Evolutionary conservation across 805 yeast species (phyloP).

Genomic region (Wickerhamiella lipophila): DNA sequence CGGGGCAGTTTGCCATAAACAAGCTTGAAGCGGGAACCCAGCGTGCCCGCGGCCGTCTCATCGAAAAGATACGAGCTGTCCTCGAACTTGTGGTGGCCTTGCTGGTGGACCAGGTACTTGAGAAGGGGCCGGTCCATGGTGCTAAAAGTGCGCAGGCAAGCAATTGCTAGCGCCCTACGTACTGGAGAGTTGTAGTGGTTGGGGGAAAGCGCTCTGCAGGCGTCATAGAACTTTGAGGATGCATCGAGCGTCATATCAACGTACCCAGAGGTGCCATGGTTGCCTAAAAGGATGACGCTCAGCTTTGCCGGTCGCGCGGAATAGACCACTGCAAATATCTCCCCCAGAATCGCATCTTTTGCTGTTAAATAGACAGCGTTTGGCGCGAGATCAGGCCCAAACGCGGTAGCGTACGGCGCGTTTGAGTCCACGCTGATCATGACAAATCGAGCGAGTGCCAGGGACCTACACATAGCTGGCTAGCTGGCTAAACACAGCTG

Average conservation of each 20-base stretch:
- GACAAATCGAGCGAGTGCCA: too few relatives aligned
- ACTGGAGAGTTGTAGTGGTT: slow-evolving; percentile 43
- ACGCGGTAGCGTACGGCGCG: slow-evolving; percentile 26
- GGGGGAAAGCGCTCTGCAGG: slow-evolving; percentile 52
- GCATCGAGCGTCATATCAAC: slow-evolving; percentile 44
- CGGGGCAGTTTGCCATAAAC: slow-evolving; percentile 41
- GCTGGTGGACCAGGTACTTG: slow-evolving; percentile 8
- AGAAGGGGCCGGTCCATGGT: slow-evolving; percentile 32
- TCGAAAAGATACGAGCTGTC: slow-evolving; percentile 36
- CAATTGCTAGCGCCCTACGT: slow-evolving; percentile 63
- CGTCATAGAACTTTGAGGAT: slow-evolving; percentile 62
- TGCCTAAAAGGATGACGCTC: slow-evolving; percentile 26
- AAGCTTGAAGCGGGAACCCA: slow-evolving; percentile 54
- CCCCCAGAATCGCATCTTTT: slow-evolving; percentile 27
- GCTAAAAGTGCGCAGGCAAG: slow-evolving; percentile 55
- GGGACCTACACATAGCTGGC: too few relatives aligned
- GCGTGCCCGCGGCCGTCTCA: slow-evolving; percentile 71
- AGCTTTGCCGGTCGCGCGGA: slow-evolving; percentile 20
- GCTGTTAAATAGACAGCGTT: slow-evolving; percentile 31
- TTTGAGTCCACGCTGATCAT: slow-evolving; percentile 23
- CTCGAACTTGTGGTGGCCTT: background rate
- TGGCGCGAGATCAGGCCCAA: slow-evolving; percentile 19
- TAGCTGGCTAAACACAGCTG: too few relatives aligned
- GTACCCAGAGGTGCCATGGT: slow-evolving; percentile 52
- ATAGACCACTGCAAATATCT: slow-evolving; percentile 28